Conservation (phyloP, 345 rosid species). For the thale cress (Arabidopsis thaliana) region DNA sequence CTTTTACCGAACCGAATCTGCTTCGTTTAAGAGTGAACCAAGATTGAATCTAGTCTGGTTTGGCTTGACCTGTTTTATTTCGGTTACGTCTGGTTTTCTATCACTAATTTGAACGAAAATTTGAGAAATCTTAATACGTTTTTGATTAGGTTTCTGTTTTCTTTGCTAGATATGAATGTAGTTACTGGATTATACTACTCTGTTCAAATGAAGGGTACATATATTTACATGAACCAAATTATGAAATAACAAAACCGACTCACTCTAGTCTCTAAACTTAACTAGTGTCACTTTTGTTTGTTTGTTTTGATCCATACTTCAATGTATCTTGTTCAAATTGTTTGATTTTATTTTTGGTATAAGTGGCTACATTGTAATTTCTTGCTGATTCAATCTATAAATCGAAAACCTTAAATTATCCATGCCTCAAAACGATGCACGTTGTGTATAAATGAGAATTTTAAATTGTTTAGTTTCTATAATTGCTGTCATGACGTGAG, state of each 20-base stretch:
- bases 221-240: not conserved
- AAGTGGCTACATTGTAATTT: not conserved
- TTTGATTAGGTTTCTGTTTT: too few species aligned
- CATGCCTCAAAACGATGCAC: slow-evolving; percentile 19
- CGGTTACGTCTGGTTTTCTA: too few species aligned
- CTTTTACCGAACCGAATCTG: not conserved
- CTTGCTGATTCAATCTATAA: not conserved
- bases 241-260: not conserved
- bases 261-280: too few species aligned
- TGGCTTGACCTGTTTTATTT: not conserved
- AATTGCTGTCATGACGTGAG: not conserved
- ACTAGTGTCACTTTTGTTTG: not conserved
- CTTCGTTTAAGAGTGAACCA: not conserved
- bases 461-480: slow-evolving; percentile 9
- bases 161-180: too few species aligned
- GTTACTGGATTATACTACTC: not conserved
- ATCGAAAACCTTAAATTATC: not conserved
- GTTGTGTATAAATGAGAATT: not conserved
- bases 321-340: too few species aligned
- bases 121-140: too few species aligned
- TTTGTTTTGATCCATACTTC: too few species aligned
- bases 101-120: too few species aligned
- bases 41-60: not conserved
- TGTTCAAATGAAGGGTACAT: not conserved
- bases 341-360: too few species aligned